phyloP scores from a whole-genome alignment of 2,329 filamentous ascomycete species.

The Berkeleyomyces rouxiae region DNA sequence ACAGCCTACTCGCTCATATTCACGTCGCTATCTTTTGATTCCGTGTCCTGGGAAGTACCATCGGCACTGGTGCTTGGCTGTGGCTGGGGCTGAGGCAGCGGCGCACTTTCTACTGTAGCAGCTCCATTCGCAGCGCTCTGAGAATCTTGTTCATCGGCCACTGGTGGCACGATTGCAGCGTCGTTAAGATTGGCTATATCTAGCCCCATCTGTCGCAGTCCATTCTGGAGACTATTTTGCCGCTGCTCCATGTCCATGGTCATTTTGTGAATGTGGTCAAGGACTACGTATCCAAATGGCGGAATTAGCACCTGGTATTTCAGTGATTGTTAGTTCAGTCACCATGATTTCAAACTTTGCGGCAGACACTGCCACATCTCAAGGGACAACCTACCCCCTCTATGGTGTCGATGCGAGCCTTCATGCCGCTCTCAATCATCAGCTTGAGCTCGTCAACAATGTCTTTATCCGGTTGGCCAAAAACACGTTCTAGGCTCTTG shows the following conservation, averaged over 20 bases:
- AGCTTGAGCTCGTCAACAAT: constrained; percentile 58
- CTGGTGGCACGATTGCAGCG: neutral
- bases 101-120: neutral
- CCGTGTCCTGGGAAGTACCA: neutral
- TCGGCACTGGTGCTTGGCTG: neutral
- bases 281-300: constrained; percentile 4
- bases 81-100: neutral
- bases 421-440: constrained; percentile 61
- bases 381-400: constrained; percentile 39
- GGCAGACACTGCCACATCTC: neutral
- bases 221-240: neutral
- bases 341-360: neutral
- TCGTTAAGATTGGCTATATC: neutral
- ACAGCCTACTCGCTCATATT: neutral
- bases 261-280: neutral
- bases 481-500: constrained; percentile 59
- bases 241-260: neutral
- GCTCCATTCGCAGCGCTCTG: neutral
- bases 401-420: constrained; percentile 72
- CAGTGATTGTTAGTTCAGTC: neutral
- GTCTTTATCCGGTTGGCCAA: constrained; percentile 44
- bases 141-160: neutral
- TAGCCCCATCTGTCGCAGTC: constrained; percentile 1
- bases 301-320: constrained; percentile 10
- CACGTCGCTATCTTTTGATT: neutral